phyloP scores from a whole-genome alignment of 208 protist species.

The Leishmania guyanensis region DNA sequence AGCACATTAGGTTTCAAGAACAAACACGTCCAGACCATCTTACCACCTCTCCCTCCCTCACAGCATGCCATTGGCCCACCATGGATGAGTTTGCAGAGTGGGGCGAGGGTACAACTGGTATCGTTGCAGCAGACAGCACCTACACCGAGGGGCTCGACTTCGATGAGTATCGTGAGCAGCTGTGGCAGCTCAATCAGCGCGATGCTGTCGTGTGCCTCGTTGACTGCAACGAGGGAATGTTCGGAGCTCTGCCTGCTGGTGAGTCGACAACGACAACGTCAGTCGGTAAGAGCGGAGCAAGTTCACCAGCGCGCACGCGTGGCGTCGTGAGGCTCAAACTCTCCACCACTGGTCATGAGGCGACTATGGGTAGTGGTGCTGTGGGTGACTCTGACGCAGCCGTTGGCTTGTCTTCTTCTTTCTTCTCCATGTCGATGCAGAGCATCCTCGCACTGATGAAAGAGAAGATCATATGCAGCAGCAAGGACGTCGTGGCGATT shows the following conservation, averaged over 20 bases:
- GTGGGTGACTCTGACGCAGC: not conserved
- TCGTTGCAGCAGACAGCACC: slow-evolving; percentile 13
- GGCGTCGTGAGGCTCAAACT: not conserved
- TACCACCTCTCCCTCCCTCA: not conserved
- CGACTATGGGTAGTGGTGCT: not conserved
- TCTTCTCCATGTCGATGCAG: slow-evolving; percentile 38
- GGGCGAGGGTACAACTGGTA: slow-evolving; percentile 42
- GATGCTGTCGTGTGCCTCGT: slow-evolving; percentile 81
- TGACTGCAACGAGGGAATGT: slow-evolving; percentile 74
- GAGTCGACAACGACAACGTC: not conserved
- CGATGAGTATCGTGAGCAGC: slow-evolving; percentile 23
- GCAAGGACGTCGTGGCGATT: slow-evolving; percentile 66
- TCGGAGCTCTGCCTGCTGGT: slow-evolving; percentile 9
- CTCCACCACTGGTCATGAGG: not conserved
- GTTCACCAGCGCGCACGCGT: not conserved
- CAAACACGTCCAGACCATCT: not conserved
- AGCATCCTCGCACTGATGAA: slow-evolving; percentile 55
- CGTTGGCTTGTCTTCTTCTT: slow-evolving; percentile 22
- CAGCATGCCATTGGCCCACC: not conserved
- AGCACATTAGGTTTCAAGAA: not conserved
- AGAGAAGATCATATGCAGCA: slow-evolving; percentile 62
- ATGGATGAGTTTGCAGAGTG: slow-evolving; percentile 62
- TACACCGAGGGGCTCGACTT: slow-evolving; percentile 17
- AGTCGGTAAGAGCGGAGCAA: not conserved
- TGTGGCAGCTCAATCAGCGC: slow-evolving; percentile 28